phyloP scores from a whole-genome alignment of 768 basidiomycete genomes.

The Termitomyces titanicus region DNA sequence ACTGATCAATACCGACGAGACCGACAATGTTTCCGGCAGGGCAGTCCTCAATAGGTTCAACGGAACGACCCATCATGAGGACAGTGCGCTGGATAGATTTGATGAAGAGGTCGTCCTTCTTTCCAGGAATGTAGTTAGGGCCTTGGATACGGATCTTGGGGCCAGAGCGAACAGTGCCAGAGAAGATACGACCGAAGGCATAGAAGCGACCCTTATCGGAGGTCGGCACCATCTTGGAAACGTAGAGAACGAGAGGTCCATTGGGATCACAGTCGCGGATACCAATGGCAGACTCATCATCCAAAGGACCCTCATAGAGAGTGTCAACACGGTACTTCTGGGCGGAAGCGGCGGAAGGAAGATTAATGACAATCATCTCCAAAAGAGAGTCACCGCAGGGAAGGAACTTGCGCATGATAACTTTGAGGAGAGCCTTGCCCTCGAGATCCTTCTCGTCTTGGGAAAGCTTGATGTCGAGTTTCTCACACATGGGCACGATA shows the following conservation, averaged over 20 bases:
- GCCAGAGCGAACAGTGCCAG: constrained; percentile 92
- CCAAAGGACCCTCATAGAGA: constrained; percentile 99
- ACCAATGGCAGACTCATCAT: constrained; percentile 97
- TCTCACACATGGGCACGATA: constrained; percentile 81
- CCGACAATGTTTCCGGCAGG: constrained; percentile 97
- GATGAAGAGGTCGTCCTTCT: constrained; percentile 96
- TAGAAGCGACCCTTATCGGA: constrained; percentile 99
- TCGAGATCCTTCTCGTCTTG: constrained; percentile 89
- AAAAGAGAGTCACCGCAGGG: constrained; percentile 96
- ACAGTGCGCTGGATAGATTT: constrained; percentile 98
- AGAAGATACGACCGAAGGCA: constrained; percentile 99
- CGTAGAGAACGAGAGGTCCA: constrained; percentile 93
- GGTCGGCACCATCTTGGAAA: constrained; percentile 99
- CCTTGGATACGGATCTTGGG: constrained; percentile 99
- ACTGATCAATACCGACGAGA: constrained; percentile 99
- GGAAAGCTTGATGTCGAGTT: constrained; percentile 89
- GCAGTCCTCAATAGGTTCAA: constrained; percentile 98
- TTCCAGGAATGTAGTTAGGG: constrained; percentile 96
- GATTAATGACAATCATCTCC: constrained; percentile 99
- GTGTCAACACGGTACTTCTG: constrained; percentile 99
- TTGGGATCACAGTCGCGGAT: constrained; percentile 97
- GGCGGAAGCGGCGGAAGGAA: constrained; percentile 93
- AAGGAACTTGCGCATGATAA: constrained; percentile 98
- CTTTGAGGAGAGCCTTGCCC: constrained; percentile 93
- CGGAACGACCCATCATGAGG: constrained; percentile 98